Base-by-base conservation (phyloP, 1,284 basidiomycete genomes). In the Naganishia cerealis region DNA sequence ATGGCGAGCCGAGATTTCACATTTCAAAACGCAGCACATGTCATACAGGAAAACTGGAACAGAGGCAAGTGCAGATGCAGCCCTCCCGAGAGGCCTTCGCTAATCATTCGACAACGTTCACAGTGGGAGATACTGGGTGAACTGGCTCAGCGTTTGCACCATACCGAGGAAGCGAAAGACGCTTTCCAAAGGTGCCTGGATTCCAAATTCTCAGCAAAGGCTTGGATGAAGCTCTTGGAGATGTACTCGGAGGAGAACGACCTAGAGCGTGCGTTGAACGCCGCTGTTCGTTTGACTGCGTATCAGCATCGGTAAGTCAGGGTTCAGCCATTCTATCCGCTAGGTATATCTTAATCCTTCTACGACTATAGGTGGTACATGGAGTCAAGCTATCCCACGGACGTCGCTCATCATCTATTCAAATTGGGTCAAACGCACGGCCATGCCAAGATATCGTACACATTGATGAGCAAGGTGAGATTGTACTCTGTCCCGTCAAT, bases 1-100 rank as follows among this genome's bases (percentile, higher is more conserved):
- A 76, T 99, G 96, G 88, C 87, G 95, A 24, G 95, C 96, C 3
- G 96, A 99, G 78, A 90, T 98, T n/a, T 92, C 93, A 0, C 95
- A 99, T 77, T 99, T 96, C 86, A 96, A 95, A 78, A 93, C 91
- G 0, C 95, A 98, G 71, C 79, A 95, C 73, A 90, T 98, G 71
- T 93, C 94, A 0, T 99, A 98, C 78, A 87, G 91, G 71, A 98
- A 98, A 83, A 97, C 95, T 0, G 93, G 91, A 0, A 84, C 92
- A 18, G 95, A 99, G 72, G 75, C 75, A 48, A 48, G 74, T 66
- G 15, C 5, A 53, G 4, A 21, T 9, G 55, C 56, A 61, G 40
- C 36, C 29, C 36, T 0, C 2, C 40, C 18, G 13, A 36, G 9
- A 21, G 46, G 16, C 33, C 15, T 42, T 57, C 9, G 46, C 56